Base-by-base conservation (phyloP, 176 grass and related monocot species). In the Ampelocalamus luodianensis region DNA sequence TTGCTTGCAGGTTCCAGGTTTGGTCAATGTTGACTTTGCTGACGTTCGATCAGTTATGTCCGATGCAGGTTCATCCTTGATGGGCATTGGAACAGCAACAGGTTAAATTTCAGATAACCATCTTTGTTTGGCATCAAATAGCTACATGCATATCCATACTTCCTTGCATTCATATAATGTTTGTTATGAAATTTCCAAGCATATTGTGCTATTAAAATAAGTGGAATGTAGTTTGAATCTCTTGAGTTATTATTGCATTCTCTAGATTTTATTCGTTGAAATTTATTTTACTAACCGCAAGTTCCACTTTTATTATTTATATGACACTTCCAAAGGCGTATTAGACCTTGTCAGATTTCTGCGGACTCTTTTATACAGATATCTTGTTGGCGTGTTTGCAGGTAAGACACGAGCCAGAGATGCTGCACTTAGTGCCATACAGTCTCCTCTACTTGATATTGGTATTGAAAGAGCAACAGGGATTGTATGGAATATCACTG, bases 1-100 rank as follows among this genome's bases (percentile, higher is more conserved):
- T 81, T 86, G 42, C 51, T 85, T 72, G 59, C 83, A 96, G 94
- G 94, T 97, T 66, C 94, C 94, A 77, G 94, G 94, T 70, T 92
- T 97, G 85, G 94, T 97, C 46, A 97, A 97, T 67, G 94, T 97
- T 78, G 94, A 97, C 76, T 97, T 97, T 85, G 94, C 94, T 78
- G 95, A 97, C 77, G 92, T 97, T 68, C 92, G 92, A 58, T 83
- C 92, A 12, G 87, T 97, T 85, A 97, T 97, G 95, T 89, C 83
- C 73, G 86, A 97, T 86, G 92, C 92, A 79, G 95, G 92, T 34
- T 94, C 95, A 82, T 97, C 95, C 44, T 88, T 97, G 84, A 97
- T 97, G 95, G 95, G 95, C n/a, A 97, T 97, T 88, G 95, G 95
- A 76, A 94, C 82, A 74, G 95, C 95, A 90, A 94, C 95, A 93